Evolutionary conservation across 805 yeast genomes (phyloP), one percentile per base, ranked within the genome.

Genomic region (Zygosaccharomyces gambellarensis): DNA sequence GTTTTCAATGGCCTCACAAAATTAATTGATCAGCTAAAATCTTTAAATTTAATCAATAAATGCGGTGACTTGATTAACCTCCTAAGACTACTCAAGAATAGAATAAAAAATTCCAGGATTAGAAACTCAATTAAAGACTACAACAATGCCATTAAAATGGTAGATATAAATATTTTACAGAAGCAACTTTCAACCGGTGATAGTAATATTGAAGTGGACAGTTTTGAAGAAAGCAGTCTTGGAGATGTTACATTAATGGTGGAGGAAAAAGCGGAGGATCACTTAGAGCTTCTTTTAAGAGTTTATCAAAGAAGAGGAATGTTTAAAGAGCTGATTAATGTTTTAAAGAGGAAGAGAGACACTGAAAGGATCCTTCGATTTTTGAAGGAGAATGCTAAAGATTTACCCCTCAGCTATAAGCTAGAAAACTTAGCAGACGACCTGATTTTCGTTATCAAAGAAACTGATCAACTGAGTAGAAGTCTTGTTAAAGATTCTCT

Each of bases 1-100:
- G 48, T 59, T 12, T 59, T 49, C 43, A 57, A 61, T 38, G 71
- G 71, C 0, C 52, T 68, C 17, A 36, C 53, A 10, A 50, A 49
- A 10, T 52, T 61, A 10, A 42, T 62, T 1, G 36, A 49, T 5
- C 60, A 58, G 32, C 47, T 65, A 8, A 64, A 63, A 32, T 31
- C 51, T 10, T 48, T 68, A 17, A 64, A 62, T 36, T 29, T 68
- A 12, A 43, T 53, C 14, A 54, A 64, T 46, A 67, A 65, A 44
- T 56, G 60, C 25, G 42, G 30, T 14, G 45, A 61, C 42, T 17
- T 45, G 5, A 27, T 27, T 12, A 29, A 43, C 3, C 32, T 58
- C 9, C 28, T 61, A n/a, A 25, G 22, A 39, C 14, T 47, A 39
- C 23, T 54, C 36, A 49, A 45, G 25, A 4, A 11, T 14, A 14